Base-by-base conservation (phyloP, 331 rosid genomes). In the Pyrus hybrid region DNA sequence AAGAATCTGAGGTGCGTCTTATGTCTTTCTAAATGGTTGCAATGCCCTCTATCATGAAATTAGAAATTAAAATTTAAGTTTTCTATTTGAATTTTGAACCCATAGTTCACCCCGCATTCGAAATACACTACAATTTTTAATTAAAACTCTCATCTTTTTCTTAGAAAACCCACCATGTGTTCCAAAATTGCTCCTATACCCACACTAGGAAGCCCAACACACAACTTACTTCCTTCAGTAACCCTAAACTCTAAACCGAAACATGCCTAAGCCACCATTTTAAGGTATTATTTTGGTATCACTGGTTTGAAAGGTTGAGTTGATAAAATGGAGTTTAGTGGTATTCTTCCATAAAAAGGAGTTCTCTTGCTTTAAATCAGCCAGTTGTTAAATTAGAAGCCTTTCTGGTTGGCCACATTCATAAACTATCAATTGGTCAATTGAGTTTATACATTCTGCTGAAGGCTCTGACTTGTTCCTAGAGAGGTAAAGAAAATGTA, bases 1-100 rank as follows among this genome's bases (percentile, higher is more conserved):
- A 94, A 83, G 97, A 92, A 83, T 88, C 99, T 41, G 99, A 92
- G 97, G 99, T 94, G 49, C 67, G 85, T 78, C 67, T 58, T 37
- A 16, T 75, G 58, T 78, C n/a, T 35, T 6, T 68, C 68, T 65
- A 41, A 75, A 73, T 82, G 71, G 21, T 74, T 37, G 56, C 71
- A 70, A 57, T 70, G 63, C 58, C 51, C 71, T 33, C 57, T 64
- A 20, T 64, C 47, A 58, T 16, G 26, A 56, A 2, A 56, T 13
- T 51, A 35, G 23, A 14, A 60, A 7, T 41, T 80, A 78, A 74
- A 30, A 26, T 70, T 28, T 62, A 49, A 6, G 4, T 16, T 11
- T 16, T 49, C 56, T 49, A 16, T 49, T 49, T 49, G 53, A 35
- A 47, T 5, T 47, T 47, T 14, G 56, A 49, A 6, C n/a, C 56